A percentile compares a stretch with the other conserved stretches of the same genome.
Evolutionary conservation across 2,329 filamentous ascomycete species (phyloP).

Genomic region (Lecanicillium sp.): DNA sequence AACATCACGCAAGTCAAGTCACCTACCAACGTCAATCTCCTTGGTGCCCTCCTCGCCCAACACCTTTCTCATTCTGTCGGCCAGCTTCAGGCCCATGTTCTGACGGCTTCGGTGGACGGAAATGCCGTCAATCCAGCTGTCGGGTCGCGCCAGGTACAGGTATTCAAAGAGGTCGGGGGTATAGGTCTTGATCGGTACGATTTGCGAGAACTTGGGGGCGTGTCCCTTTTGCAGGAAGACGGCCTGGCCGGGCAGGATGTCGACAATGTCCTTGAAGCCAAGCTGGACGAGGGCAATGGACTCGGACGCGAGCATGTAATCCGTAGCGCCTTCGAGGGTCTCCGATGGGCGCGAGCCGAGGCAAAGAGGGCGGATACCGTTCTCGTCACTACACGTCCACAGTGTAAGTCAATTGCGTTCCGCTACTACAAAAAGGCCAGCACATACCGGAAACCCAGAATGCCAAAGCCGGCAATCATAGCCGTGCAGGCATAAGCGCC

Average conservation of each 20-base stretch:
- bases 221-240: conserved; percentile 78
- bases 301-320: conserved; percentile 91
- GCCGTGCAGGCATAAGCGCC: conserved; percentile 75
- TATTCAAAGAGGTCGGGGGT: conserved; percentile 76
- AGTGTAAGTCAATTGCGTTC: conserved; percentile 44
- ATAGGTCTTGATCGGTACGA: conserved; percentile 60
- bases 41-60: conserved; percentile 62
- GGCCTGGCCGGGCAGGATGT: conserved; percentile 77
- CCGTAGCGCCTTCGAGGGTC: conserved; percentile 53
- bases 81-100: conserved; percentile 79
- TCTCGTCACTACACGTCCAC: conserved; percentile 16
- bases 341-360: conserved; percentile 66
- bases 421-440: no score
- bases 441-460: conserved; percentile 61
- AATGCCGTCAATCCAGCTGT: conserved; percentile 79
- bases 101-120: conserved; percentile 77
- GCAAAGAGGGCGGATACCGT: conserved; percentile 76
- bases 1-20: conserved; percentile 8
- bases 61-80: conserved; percentile 59
- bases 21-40: conserved; percentile 61
- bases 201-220: conserved; percentile 66
- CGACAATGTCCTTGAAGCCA: conserved; percentile 66
- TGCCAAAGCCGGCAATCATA: conserved; percentile 74
- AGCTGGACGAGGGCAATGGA: conserved; percentile 77
- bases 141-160: conserved; percentile 80